Conservation (phyloP, 2,329 filamentous ascomycete genomes). For the Coniochaeta sp. region DNA sequence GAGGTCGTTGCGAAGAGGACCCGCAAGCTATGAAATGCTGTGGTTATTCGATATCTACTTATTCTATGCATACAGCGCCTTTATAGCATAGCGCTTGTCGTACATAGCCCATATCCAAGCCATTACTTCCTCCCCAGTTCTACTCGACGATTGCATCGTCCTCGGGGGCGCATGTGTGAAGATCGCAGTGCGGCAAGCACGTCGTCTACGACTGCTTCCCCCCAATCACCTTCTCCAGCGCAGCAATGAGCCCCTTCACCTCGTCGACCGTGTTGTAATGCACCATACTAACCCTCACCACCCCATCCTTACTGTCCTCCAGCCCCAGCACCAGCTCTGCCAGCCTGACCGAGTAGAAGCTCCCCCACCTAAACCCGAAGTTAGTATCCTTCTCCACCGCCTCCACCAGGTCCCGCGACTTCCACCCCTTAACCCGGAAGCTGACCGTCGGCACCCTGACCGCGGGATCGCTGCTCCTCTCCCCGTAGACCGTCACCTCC, state of each 20-base stretch:
- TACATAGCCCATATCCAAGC: background rate
- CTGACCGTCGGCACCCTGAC: constrained; percentile 57
- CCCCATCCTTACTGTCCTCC: constrained; percentile 41
- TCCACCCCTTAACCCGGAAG: constrained; percentile 48
- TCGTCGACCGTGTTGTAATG: constrained; percentile 63
- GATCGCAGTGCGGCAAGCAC: too few relatives aligned
- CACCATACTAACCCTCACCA: constrained; percentile 57
- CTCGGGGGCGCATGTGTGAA: too few relatives aligned
- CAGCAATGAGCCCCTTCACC: constrained; percentile 41
- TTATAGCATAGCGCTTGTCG: background rate
- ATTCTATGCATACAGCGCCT: background rate
- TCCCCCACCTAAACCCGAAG: constrained; percentile 54
- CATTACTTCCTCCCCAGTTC: background rate
- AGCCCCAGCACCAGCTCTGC: constrained; percentile 47
- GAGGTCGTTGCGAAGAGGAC: constrained; percentile 63
- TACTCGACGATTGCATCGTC: too few relatives aligned
- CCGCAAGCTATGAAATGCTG: constrained; percentile 27
- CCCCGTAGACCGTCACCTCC: constrained; percentile 48
- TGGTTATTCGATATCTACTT: background rate
- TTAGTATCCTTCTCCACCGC: constrained; percentile 45
- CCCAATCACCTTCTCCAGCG: constrained; percentile 40
- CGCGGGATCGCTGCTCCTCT: constrained; percentile 35
- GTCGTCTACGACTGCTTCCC: background rate
- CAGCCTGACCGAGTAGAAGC: constrained; percentile 55
- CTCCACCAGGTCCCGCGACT: constrained; percentile 44